A percentile compares a stretch with the other conserved stretches of the same genome.
Conservation (phyloP, 257 asterid genomes). For the Petrea volubilis region DNA sequence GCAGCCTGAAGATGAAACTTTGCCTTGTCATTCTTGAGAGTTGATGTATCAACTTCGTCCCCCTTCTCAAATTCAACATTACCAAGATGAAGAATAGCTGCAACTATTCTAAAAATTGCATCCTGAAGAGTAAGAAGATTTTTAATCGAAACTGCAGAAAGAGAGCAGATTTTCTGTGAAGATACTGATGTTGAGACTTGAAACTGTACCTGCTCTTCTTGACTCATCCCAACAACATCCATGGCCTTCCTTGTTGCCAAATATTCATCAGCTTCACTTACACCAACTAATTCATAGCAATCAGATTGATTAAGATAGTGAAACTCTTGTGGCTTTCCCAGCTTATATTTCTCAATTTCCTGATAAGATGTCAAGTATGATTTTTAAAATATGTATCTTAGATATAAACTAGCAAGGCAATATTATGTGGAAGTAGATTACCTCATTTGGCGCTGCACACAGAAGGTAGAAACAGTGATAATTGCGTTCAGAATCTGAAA, state of each 20-base stretch:
- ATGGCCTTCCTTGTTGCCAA: constrained; percentile 91
- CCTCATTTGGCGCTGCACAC: constrained; percentile 93
- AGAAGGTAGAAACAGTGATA: constrained; percentile 90
- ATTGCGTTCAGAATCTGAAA: constrained; percentile 91
- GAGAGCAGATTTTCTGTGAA: constrained; percentile 16
- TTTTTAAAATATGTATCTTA: constrained; percentile 2
- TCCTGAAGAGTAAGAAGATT: constrained; percentile 51
- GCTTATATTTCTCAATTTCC: constrained; percentile 81
- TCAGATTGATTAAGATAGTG: constrained; percentile 87
- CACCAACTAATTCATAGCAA: constrained; percentile 72
- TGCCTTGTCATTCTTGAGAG: constrained; percentile 75
- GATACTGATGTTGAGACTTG: constrained; percentile 14
- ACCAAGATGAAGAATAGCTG: constrained; percentile 88
- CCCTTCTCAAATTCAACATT: constrained; percentile 78
- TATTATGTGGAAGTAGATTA: constrained; percentile 28
- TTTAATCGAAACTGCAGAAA: constrained; percentile 21
- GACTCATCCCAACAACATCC: constrained; percentile 89
- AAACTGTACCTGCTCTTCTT: constrained; percentile 65
- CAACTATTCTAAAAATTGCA: constrained; percentile 87
- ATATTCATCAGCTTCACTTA: constrained; percentile 77
- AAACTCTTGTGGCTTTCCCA: constrained; percentile 70
- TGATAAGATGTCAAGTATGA: constrained; percentile 40
- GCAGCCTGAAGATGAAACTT: constrained; percentile 76
- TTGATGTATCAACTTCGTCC: constrained; percentile 72
- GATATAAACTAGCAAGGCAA: constrained; percentile 23